These are phyloP conservation scores for Tolypocladium guangdongense DNA, from an alignment of 2,329 filamentous ascomycete genomes.

Conservation along the genomic window DNA sequence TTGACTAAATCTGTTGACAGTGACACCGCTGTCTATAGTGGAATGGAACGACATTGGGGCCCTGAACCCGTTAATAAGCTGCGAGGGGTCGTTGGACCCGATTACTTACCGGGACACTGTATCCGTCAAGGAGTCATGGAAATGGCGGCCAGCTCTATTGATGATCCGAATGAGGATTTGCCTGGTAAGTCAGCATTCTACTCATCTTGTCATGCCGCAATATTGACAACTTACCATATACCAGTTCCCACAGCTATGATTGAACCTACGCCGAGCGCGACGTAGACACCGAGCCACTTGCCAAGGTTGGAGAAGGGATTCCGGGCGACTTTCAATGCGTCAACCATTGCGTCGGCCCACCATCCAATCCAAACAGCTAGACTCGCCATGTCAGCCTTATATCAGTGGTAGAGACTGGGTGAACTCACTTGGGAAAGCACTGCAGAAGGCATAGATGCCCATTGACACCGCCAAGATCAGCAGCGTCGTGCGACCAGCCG, in stretches of 20 bases:
- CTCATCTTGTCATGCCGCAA: neutral
- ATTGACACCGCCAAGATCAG: neutral
- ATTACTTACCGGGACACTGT: neutral
- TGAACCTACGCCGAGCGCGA: neutral
- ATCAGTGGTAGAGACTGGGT: accelerated
- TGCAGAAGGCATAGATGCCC: neutral
- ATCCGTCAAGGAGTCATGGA: neutral
- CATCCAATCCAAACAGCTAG: neutral
- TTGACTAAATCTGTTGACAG: neutral
- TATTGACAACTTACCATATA: neutral
- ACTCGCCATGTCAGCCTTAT: neutral
- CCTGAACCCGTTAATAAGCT: neutral
- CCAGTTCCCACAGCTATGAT: neutral
- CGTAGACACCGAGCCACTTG: neutral
- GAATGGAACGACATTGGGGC: neutral
- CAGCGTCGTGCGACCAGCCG: neutral
- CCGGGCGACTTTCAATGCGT: neutral
- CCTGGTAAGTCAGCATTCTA: neutral
- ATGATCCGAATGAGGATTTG: neutral
- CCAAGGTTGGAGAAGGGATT: neutral
- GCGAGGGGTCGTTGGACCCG: neutral
- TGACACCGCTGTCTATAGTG: neutral
- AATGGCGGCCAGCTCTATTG: neutral
- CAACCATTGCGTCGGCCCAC: neutral
- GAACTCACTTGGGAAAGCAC: neutral